Evolutionary conservation across 192 early-diverging fungal species (phyloP).

Genomic region (Endogone sp.): DNA sequence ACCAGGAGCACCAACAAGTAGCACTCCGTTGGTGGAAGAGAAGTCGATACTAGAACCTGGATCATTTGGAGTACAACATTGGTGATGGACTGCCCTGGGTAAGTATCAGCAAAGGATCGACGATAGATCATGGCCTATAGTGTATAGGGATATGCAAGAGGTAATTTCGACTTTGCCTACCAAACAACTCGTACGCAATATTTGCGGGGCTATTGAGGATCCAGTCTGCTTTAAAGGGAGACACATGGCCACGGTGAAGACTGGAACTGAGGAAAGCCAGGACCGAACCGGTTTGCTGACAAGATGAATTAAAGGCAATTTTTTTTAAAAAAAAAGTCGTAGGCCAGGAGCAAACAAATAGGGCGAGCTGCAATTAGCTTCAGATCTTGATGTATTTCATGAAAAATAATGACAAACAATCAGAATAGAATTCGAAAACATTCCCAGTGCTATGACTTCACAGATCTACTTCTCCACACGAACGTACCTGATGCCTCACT

Average conservation of each 20-base stretch:
- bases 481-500: background rate
- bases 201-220: background rate
- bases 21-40: constrained; percentile 1
- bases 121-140: background rate
- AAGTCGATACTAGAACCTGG: background rate
- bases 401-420: too few relatives aligned
- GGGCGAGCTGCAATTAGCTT: too few relatives aligned
- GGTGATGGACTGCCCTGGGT: background rate
- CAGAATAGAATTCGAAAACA: too few relatives aligned
- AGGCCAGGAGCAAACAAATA: too few relatives aligned
- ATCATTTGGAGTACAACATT: background rate
- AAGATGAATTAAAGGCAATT: too few relatives aligned
- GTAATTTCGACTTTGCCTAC: too few relatives aligned
- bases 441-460: too few relatives aligned
- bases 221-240: background rate
- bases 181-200: background rate
- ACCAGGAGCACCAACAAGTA: constrained; percentile 55
- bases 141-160: too few relatives aligned
- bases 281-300: background rate
- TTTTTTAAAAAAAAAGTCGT: too few relatives aligned
- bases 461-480: background rate
- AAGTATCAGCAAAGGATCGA: too few relatives aligned
- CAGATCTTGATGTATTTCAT: too few relatives aligned
- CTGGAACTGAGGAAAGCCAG: background rate
- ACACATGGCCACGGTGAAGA: background rate